Conservation (phyloP, 2,329 filamentous ascomycete species). For the Fusarium nisikadoi region DNA sequence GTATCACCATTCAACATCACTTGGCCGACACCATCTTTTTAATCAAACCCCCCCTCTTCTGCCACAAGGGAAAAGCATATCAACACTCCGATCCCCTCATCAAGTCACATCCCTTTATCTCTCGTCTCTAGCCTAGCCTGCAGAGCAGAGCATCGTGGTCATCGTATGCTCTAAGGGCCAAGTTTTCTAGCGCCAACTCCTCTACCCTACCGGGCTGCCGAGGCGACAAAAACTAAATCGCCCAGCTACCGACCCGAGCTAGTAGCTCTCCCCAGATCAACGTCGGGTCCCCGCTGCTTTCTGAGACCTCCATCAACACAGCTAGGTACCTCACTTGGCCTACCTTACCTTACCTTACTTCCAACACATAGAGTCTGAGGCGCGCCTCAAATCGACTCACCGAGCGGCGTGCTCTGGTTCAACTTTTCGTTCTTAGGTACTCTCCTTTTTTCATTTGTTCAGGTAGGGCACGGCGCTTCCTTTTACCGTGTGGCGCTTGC, state of each 20-base stretch:
- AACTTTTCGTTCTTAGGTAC: not conserved
- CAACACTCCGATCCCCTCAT: slow-evolving; percentile 30
- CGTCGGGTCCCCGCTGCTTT: slow-evolving; percentile 20
- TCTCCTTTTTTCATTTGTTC: not conserved
- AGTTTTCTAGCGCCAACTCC: slow-evolving; percentile 34
- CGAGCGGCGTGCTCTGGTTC: slow-evolving; percentile 13
- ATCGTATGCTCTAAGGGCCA: slow-evolving; percentile 29
- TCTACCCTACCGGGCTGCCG: slow-evolving; percentile 28
- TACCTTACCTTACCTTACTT: not conserved
- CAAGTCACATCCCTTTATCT: slow-evolving; percentile 3
- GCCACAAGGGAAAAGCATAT: slow-evolving; percentile 38
- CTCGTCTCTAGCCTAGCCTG: slow-evolving; percentile 1
- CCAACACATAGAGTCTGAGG: slow-evolving; percentile 15
- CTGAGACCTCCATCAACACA: slow-evolving; percentile 23
- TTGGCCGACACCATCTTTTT: slow-evolving; percentile 37
- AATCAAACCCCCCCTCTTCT: slow-evolving; percentile 15
- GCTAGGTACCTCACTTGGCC: not conserved
- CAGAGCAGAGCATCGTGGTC: slow-evolving; percentile 16
- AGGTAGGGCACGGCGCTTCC: slow-evolving; percentile 20
- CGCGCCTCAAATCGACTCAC: slow-evolving; percentile 4
- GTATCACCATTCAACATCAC: slow-evolving; percentile 23
- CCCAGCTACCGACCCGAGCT: slow-evolving; percentile 35
- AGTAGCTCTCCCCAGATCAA: slow-evolving; percentile 44
- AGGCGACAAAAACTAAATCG: slow-evolving; percentile 35
- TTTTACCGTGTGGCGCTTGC: not conserved